Base-by-base conservation (phyloP, 208 protist species). In the Trypanosoma cruzi region DNA sequence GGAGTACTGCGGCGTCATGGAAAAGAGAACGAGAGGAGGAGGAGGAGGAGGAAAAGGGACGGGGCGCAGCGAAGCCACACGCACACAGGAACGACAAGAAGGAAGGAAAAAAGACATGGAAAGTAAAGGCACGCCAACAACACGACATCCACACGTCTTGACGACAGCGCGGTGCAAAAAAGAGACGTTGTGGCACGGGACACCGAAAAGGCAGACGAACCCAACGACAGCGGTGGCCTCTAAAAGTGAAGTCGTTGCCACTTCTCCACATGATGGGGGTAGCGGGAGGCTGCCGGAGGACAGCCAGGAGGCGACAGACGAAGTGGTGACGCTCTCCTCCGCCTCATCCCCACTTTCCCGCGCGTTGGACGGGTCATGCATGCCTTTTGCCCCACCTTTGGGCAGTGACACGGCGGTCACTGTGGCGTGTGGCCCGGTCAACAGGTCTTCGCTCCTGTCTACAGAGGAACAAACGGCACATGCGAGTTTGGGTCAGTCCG, bases 301-400 rank as follows among this genome's bases (percentile, higher is more conserved):
- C n/a, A 24, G 29, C 28, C 37, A 22, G 6, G 62, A 18, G 28
- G 11, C 10, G 16, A 49, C 37, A 5, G 64, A 70, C 18, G 65
- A 60, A 20, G 62, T 18, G 8, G 65, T 70, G 40, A 62, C 65
- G 36, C 37, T 70, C 20, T 70, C 65, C 10, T 36, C 55, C 31
- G 26, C n/a, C 20, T 70, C 65, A 2, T 52, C 65, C 28, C 65
- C 54, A 7, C 8, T 40, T 4, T 49, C 64, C 16, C 28, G 20
- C 6, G 3, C 11, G 22, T 50, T 52, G 29, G 64, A 57, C 29
- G 10, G 20, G 28, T 42, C 50, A 24, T n/a, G 52, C 6, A 42
- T 46, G 8, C 61, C 18, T 18, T 32, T 31, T 29, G 4, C 22
- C 13, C 2, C 22, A 3, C 52, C 13, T 4, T 56, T 11, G 24